These are phyloP conservation scores for Alternaria rosae DNA, from an alignment of 2,329 filamentous ascomycete genomes.

Conservation along the genomic window DNA sequence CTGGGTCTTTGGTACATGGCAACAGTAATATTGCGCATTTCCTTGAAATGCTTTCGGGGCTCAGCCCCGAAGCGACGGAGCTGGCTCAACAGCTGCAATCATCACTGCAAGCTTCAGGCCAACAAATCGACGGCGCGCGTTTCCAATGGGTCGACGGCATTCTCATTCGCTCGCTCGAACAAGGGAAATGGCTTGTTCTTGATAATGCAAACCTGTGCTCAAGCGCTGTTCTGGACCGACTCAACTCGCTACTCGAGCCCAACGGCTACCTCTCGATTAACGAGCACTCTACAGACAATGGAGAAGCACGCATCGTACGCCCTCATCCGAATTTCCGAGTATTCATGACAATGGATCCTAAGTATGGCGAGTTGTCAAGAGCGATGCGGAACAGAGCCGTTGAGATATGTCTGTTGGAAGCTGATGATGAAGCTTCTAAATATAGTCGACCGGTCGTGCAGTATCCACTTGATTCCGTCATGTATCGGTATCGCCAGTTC, in stretches of 20 bases:
- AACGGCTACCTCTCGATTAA: constrained; percentile 89
- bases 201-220: constrained; percentile 98
- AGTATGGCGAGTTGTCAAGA: constrained; percentile 89
- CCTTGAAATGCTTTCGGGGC: constrained; percentile 20
- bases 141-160: constrained; percentile 98
- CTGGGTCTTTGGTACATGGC: not conserved
- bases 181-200: constrained; percentile 90
- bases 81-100: constrained; percentile 59
- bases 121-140: constrained; percentile 71
- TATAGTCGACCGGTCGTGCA: constrained; percentile 7
- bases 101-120: constrained; percentile 62
- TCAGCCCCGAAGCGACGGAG: constrained; percentile 20
- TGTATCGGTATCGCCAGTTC: constrained; percentile 51
- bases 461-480: constrained; percentile 48
- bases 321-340: constrained; percentile 90
- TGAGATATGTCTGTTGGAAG: constrained; percentile 76
- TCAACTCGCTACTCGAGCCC: constrained; percentile 94
- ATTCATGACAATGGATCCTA: constrained; percentile 91
- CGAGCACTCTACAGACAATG: constrained; percentile 85
- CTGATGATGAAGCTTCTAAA: constrained; percentile 7
- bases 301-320: constrained; percentile 77
- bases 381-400: constrained; percentile 96
- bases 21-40: constrained; percentile 14
- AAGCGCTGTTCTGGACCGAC: constrained; percentile 88
- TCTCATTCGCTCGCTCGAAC: constrained; percentile 83